Base-by-base conservation (phyloP, 2,329 filamentous ascomycete genomes). In the Fusarium longipes region DNA sequence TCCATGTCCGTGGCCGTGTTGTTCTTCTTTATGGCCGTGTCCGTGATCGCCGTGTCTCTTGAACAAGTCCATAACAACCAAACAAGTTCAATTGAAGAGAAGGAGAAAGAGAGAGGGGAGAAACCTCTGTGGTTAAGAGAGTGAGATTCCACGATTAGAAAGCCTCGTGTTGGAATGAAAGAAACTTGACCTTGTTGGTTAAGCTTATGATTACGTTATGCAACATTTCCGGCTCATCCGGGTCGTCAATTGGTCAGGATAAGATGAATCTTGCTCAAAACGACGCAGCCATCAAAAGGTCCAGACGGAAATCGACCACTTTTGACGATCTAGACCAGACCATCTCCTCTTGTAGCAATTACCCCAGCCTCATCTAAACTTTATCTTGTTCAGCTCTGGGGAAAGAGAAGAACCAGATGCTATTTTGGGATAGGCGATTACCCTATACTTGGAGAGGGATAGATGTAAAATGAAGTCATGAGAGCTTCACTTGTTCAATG, bases 251-350 rank as follows among this genome's bases (percentile, higher is more conserved):
- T 70, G 70, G 66, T 45, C 36, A 18, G 38, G 22, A 12, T 30
- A 15, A 32, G 20, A 35, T 24, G 36, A 71, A 72, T 70, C 57
- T 58, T 66, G 65, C 70, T 72, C 70, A 72, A 73, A 72, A 39
- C 39, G 30, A 59, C 70, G 61, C 70, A 68, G 39, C 55, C 56
- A 55, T 32, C 10, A 2, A 5, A 45, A 7, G 32, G 24, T 35
- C 40, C 30, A 30, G 22, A 35, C 25, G 24, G 17, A 18, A n/a
- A 33, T 48, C n/a, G n/a, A 43, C 33, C 27, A 40, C 8, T 32
- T 51, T 22, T 4, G 17, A 18, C n/a, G 10, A n/a, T 38, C 27
- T 47, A 24, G 44, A 36, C n/a, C 20, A 11, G 25, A 20, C 10
- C 24, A 43, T n/a, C 12, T 18, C 12, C n/a, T 17, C 24, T 27